Evolutionary conservation across 1,284 basidiomycete species (phyloP).

Genomic region (Ustilago lituana): DNA sequence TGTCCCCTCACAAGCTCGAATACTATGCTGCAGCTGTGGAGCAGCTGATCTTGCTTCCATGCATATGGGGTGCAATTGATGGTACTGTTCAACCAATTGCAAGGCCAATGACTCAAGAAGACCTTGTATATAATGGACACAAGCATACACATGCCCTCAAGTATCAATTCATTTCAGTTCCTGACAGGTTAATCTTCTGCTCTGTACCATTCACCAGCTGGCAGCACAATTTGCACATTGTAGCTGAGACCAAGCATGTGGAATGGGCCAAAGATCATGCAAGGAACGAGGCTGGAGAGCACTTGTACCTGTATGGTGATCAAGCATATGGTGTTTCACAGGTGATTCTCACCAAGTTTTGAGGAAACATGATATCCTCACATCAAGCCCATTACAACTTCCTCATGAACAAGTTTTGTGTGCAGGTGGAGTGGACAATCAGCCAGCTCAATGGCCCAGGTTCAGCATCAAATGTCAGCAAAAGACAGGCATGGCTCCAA

Average conservation of each 20-base stretch:
- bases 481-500: not conserved
- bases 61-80: slow-evolving; percentile 11
- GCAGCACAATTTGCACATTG: no score
- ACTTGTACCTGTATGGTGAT: no score
- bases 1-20: slow-evolving; percentile 1
- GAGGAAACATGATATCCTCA: no score
- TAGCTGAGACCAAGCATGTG: not conserved
- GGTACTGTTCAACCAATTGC: slow-evolving; percentile 6
- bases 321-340: no score
- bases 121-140: no score
- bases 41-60: not conserved
- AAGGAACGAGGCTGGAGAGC: not conserved
- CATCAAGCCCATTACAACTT: no score
- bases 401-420: no score
- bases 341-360: no score
- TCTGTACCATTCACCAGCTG: not conserved
- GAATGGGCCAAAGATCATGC: not conserved
- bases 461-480: no score
- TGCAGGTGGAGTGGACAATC: not conserved
- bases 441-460: not conserved
- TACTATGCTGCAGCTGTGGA: slow-evolving; percentile 5
- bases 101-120: not conserved
- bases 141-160: no score
- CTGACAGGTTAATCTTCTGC: slow-evolving; percentile 8
- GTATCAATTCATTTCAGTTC: slow-evolving; percentile 2